Conservation (phyloP, 768 basidiomycete species). For the Astraeus odoratus region DNA sequence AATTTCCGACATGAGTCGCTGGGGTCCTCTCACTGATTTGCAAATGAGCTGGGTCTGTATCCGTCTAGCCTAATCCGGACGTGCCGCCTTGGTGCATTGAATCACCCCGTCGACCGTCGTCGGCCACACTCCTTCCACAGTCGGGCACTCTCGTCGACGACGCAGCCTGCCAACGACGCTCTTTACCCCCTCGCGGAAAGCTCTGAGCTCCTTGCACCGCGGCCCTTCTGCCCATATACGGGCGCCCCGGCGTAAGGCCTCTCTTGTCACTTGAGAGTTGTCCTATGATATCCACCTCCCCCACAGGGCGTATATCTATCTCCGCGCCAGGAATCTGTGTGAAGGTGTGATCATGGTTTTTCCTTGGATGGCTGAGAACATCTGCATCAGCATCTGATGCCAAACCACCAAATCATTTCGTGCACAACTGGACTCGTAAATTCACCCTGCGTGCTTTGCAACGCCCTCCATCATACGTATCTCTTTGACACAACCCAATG, state of each 20-base stretch:
- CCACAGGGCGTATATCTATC: not conserved
- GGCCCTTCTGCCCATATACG: too few species aligned
- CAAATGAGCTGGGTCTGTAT: not conserved
- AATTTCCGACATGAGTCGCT: conserved; percentile 10
- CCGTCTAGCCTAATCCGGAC: conserved; percentile 11
- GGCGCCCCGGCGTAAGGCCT: too few species aligned
- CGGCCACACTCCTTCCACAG: too few species aligned
- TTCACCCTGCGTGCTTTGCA: too few species aligned
- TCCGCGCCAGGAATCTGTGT: not conserved
- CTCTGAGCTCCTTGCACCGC: not conserved
- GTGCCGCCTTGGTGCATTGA: not conserved
- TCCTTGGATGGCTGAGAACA: too few species aligned
- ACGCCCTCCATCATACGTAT: too few species aligned
- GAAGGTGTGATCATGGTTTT: not conserved
- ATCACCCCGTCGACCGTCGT: conserved; percentile 9
- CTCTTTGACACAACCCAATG: too few species aligned
- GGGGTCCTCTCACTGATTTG: conserved; percentile 24
- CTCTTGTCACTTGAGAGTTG: too few species aligned
- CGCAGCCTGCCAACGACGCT: too few species aligned
- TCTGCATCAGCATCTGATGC: not conserved
- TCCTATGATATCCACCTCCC: not conserved
- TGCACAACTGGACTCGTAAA: not conserved
- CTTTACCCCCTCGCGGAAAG: not conserved
- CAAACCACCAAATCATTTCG: not conserved
- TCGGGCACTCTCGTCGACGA: too few species aligned